Conservation (phyloP, 208 protist genomes). For the Lotmaria passim region DNA sequence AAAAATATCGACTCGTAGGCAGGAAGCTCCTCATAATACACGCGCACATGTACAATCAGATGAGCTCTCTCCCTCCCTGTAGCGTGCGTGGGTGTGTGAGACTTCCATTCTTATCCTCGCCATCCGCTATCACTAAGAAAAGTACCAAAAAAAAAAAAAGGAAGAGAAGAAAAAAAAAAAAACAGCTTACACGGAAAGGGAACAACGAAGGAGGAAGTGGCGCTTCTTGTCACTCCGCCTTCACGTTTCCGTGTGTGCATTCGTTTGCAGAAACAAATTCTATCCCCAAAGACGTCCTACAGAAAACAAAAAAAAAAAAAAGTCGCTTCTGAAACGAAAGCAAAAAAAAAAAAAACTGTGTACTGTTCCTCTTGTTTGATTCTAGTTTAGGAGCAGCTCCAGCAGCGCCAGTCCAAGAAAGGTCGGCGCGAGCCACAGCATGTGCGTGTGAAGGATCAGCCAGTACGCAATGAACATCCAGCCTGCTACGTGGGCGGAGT, state of each 20-base stretch:
- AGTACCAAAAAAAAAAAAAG: conserved; percentile 13
- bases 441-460: conserved; percentile 85
- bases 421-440: conserved; percentile 59
- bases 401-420: conserved; percentile 48
- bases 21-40: too few relatives aligned
- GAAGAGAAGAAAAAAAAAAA: conserved; percentile 21
- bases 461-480: conserved; percentile 89
- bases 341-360: not conserved
- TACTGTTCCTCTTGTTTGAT: not conserved
- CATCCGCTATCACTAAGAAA: conserved; percentile 22
- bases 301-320: conserved; percentile 4
- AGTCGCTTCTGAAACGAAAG: too few relatives aligned
- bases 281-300: too few relatives aligned
- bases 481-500: conserved; percentile 72
- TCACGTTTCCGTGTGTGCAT: too few relatives aligned
- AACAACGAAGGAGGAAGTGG: too few relatives aligned
- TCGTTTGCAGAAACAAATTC: too few relatives aligned
- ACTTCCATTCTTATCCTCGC: not conserved
- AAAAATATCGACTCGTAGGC: not conserved
- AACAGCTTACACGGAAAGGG: not conserved
- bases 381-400: conserved; percentile 80
- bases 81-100: not conserved
- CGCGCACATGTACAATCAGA: too few relatives aligned
- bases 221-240: not conserved
- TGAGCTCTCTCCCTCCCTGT: too few relatives aligned